Conservation (phyloP, 352 stramenopile species). For the Stephanocyclus meneghinianus region DNA sequence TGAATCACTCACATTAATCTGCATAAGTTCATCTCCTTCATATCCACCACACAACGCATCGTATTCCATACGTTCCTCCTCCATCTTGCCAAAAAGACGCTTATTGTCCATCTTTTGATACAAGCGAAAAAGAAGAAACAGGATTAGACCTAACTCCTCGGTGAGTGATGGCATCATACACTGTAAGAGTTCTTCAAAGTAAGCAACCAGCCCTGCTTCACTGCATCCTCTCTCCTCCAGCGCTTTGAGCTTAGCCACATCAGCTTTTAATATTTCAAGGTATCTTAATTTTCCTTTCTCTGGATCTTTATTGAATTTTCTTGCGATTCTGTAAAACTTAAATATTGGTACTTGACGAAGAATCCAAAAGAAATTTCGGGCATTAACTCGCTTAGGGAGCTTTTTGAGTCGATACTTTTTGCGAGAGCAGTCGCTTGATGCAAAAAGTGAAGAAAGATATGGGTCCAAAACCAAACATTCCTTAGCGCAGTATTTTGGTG, state of each 20-base stretch:
- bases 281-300: constrained; percentile 22
- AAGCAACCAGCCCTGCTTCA: constrained; percentile 14
- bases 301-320: constrained; percentile 18
- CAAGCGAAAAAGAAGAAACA: constrained; percentile 3
- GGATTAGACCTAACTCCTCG: constrained; percentile 23
- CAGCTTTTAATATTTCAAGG: constrained; percentile 10
- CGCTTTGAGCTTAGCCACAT: constrained; percentile 25
- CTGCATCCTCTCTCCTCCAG: constrained; percentile 20
- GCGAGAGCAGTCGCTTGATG: constrained; percentile 23
- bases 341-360: constrained; percentile 13
- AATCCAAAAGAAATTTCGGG: constrained; percentile 15
- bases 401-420: constrained; percentile 28
- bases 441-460: constrained; percentile 32
- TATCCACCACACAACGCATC: constrained; percentile 35
- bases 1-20: constrained; percentile 12
- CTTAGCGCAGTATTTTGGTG: constrained; percentile 29
- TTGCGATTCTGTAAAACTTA: constrained; percentile 19
- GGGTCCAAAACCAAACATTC: constrained; percentile 20
- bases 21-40: constrained; percentile 34
- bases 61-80: constrained; percentile 18
- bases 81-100: constrained; percentile 9
- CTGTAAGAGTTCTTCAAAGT: constrained; percentile 6
- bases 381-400: constrained; percentile 21
- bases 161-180: constrained; percentile 1
- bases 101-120: constrained; percentile 32